phyloP scores from a whole-genome alignment of 1,284 basidiomycete species.

The Leccinum griseonigrum region DNA sequence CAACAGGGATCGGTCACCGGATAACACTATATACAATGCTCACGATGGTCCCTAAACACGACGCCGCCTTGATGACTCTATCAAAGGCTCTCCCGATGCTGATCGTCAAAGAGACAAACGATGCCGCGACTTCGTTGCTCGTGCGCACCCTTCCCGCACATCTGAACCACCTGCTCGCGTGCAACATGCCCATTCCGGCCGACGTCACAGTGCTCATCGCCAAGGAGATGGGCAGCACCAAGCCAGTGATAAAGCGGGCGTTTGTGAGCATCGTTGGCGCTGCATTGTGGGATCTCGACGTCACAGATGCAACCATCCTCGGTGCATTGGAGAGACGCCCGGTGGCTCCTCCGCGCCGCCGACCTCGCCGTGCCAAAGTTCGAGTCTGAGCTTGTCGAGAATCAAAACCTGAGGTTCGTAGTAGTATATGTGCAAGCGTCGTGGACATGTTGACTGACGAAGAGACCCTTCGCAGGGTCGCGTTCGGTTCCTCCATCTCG shows the following conservation, averaged over 20 bases:
- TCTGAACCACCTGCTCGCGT: slow-evolving; percentile 50
- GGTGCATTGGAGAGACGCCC: slow-evolving; percentile 74
- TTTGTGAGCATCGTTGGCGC: slow-evolving; percentile 53
- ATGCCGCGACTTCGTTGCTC: slow-evolving; percentile 57
- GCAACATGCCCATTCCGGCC: slow-evolving; percentile 37
- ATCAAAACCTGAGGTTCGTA: slow-evolving; percentile 53
- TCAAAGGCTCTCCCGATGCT: slow-evolving; percentile 57
- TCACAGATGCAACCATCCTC: slow-evolving; percentile 44
- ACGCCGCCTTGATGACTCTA: slow-evolving; percentile 50
- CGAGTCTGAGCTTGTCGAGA: slow-evolving; percentile 53
- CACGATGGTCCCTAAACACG: slow-evolving; percentile 49
- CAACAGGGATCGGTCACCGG: slow-evolving; percentile 85
- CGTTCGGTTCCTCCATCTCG: slow-evolving; percentile 71
- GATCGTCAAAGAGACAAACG: slow-evolving; percentile 78
- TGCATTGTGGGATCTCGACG: slow-evolving; percentile 41
- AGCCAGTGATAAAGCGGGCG: slow-evolving; percentile 50
- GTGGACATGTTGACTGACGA: neutral
- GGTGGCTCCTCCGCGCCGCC: slow-evolving; percentile 75
- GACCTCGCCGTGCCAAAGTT: slow-evolving; percentile 53
- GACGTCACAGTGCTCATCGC: slow-evolving; percentile 50
- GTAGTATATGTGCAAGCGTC: neutral
- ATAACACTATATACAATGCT: slow-evolving; percentile 79
- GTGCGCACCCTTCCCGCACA: slow-evolving; percentile 57
- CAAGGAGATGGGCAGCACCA: slow-evolving; percentile 66
- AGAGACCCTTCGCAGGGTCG: slow-evolving; percentile 38